A percentile compares a stretch with the other conserved stretches of the same genome.
These are phyloP conservation scores for Aureobasidium namibiae DNA, from an alignment of 2,329 filamentous ascomycete genomes.

Conservation along the genomic window DNA sequence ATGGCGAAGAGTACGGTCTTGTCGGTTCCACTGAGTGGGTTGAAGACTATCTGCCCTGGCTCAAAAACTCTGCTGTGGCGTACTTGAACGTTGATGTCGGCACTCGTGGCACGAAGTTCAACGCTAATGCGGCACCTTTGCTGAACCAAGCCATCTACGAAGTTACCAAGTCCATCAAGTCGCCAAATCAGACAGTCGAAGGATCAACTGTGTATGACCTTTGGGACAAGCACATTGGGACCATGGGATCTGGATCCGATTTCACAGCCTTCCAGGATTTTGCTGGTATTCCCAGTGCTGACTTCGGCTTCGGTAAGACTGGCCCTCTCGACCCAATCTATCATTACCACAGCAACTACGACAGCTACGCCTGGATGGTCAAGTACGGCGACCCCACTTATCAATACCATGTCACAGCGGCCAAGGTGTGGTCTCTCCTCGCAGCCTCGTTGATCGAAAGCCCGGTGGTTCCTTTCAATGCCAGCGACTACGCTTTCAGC, in stretches of 20 bases:
- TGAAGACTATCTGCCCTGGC: conserved; percentile 79
- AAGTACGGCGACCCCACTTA: conserved; percentile 61
- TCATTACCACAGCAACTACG: conserved; percentile 79
- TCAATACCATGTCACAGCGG: conserved; percentile 47
- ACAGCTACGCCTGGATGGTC: conserved; percentile 78
- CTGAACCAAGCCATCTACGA: conserved; percentile 66
- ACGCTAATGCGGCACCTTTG: conserved; percentile 61
- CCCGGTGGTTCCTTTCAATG: conserved; percentile 39
- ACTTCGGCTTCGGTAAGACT: conserved; percentile 36
- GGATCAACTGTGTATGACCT: conserved; percentile 61
- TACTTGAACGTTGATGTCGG: conserved; percentile 84
- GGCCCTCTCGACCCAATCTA: conserved; percentile 45
- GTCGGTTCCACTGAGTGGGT: conserved; percentile 90
- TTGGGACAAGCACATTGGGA: conserved; percentile 48
- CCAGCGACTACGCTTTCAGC: conserved; percentile 37
- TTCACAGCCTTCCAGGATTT: conserved; percentile 48
- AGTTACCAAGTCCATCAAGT: conserved; percentile 52
- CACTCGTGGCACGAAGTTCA: conserved; percentile 56
- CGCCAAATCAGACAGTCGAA: conserved; percentile 62
- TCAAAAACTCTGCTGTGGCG: conserved; percentile 62
- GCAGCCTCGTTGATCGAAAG: conserved; percentile 39
- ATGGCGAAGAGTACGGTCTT: conserved; percentile 71
- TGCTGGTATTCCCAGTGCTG: conserved; percentile 41
- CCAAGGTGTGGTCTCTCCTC: conserved; percentile 38
- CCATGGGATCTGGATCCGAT: conserved; percentile 46